Percentiles rank a stretch among this genome's conserved stretches.
phyloP scores from a whole-genome alignment of 768 basidiomycete genomes.

The Naganishia vaughanmartiniae region DNA sequence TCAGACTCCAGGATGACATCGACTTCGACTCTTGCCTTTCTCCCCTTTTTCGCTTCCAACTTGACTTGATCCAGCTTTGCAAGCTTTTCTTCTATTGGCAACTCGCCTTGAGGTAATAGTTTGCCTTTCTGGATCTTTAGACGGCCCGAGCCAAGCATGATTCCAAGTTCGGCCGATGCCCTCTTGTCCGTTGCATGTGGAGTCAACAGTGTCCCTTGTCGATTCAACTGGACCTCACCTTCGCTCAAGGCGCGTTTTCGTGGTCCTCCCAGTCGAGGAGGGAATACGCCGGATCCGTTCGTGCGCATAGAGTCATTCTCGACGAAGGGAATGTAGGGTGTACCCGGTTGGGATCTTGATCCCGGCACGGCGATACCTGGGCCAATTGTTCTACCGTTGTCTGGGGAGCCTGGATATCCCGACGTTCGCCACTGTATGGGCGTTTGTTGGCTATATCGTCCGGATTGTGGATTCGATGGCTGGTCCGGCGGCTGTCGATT shows the following conservation, averaged over 20 bases:
- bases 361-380: constrained; percentile 27
- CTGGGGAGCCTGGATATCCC: neutral
- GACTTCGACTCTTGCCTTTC: constrained; percentile 70
- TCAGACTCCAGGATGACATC: constrained; percentile 76
- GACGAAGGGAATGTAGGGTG: constrained; percentile 28
- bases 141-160: constrained; percentile 41
- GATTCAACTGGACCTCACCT: constrained; percentile 42
- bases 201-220: constrained; percentile 49
- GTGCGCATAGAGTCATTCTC: constrained; percentile 22
- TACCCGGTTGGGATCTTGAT: neutral
- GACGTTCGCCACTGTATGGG: constrained; percentile 14
- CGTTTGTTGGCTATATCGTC: neutral
- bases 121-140: constrained; percentile 39
- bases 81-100: constrained; percentile 34
- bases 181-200: constrained; percentile 44
- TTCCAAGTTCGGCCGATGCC: constrained; percentile 44
- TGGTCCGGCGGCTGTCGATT: neutral
- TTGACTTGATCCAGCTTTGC: constrained; percentile 66
- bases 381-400: constrained; percentile 7
- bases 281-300: constrained; percentile 25
- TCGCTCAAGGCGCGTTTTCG: constrained; percentile 42
- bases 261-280: constrained; percentile 32
- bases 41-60: constrained; percentile 53
- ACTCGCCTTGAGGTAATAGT: constrained; percentile 39
- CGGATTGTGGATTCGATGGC: constrained; percentile 1